Conservation (phyloP, 2,329 filamentous ascomycete species). For the Phialemonium atrogriseum region DNA sequence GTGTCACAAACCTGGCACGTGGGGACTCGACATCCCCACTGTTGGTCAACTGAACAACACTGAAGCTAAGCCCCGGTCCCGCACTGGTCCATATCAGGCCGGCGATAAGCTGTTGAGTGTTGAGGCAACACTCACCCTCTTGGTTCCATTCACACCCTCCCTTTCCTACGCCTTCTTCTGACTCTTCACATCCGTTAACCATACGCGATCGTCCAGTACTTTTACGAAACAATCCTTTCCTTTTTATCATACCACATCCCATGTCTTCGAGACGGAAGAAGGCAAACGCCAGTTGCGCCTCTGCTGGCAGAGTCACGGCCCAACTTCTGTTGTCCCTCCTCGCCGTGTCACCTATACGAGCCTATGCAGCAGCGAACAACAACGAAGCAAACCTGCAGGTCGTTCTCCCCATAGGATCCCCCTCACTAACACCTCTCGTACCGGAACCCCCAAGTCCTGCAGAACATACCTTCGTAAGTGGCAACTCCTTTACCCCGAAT, state of each 20-base stretch:
- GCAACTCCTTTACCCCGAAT: not conserved
- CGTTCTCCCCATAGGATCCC: constrained; percentile 34
- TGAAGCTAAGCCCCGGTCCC: too few relatives aligned
- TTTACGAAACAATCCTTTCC: too few relatives aligned
- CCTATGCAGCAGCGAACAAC: constrained; percentile 20
- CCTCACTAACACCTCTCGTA: constrained; percentile 27
- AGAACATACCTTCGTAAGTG: constrained; percentile 47
- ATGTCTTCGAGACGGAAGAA: constrained; percentile 20
- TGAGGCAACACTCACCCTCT: too few relatives aligned
- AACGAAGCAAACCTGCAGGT: constrained; percentile 27
- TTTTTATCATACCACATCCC: constrained; percentile 1
- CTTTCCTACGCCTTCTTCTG: too few relatives aligned
- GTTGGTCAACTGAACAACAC: too few relatives aligned
- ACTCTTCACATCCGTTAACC: too few relatives aligned
- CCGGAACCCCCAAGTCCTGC: constrained; percentile 38
- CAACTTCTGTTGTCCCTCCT: constrained; percentile 59
- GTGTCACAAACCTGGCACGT: too few relatives aligned
- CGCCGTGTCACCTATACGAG: constrained; percentile 41
- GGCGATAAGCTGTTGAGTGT: too few relatives aligned
- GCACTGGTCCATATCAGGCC: too few relatives aligned
- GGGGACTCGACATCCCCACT: too few relatives aligned
- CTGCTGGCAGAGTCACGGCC: constrained; percentile 55
- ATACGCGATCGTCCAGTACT: too few relatives aligned
- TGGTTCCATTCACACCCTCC: too few relatives aligned
- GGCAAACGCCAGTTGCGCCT: constrained; percentile 33